These are phyloP conservation scores for Ilyonectria mors-panacis DNA, from an alignment of 2,329 filamentous ascomycete species.

Conservation along the genomic window DNA sequence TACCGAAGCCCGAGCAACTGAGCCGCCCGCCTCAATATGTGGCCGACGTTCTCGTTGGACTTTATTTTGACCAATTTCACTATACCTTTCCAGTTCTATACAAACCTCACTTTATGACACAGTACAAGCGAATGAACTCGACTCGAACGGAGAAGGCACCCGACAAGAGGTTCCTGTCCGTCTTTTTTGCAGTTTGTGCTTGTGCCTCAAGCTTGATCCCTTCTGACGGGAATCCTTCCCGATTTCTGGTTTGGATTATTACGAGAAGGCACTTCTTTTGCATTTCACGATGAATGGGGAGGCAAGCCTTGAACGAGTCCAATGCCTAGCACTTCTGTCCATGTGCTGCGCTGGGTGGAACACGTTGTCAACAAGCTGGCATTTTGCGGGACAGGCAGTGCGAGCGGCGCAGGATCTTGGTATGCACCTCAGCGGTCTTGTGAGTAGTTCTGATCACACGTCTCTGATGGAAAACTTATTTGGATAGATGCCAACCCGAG, in stretches of 20 bases:
- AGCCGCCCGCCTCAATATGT: slow-evolving; percentile 47
- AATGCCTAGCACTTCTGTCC: slow-evolving; percentile 48
- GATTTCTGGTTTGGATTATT: slow-evolving; percentile 45
- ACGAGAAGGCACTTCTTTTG: slow-evolving; percentile 32
- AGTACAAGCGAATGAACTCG: slow-evolving; percentile 37
- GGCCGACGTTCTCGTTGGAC: slow-evolving; percentile 45
- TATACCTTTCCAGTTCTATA: slow-evolving; percentile 49
- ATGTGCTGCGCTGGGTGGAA: slow-evolving; percentile 52
- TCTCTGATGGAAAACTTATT: background rate
- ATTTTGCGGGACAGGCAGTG: slow-evolving; percentile 47
- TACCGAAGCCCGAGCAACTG: slow-evolving; percentile 46
- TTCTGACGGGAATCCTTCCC: slow-evolving; percentile 11
- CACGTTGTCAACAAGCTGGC: slow-evolving; percentile 49
- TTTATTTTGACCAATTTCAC: slow-evolving; percentile 50
- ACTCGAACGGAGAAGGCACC: slow-evolving; percentile 3
- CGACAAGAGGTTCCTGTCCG: slow-evolving; percentile 44
- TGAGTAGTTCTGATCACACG: slow-evolving; percentile 8
- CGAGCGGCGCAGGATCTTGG: slow-evolving; percentile 48
- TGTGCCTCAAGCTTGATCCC: slow-evolving; percentile 48
- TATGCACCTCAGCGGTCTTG: slow-evolving; percentile 43
- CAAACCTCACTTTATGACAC: slow-evolving; percentile 46
- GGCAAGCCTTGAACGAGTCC: slow-evolving; percentile 47
- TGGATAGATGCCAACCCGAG: background rate
- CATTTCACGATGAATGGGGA: slow-evolving; percentile 43
- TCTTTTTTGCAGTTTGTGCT: slow-evolving; percentile 51